Base-by-base conservation (phyloP, 352 stramenopile species). In the Phytophthora fragariae region DNA sequence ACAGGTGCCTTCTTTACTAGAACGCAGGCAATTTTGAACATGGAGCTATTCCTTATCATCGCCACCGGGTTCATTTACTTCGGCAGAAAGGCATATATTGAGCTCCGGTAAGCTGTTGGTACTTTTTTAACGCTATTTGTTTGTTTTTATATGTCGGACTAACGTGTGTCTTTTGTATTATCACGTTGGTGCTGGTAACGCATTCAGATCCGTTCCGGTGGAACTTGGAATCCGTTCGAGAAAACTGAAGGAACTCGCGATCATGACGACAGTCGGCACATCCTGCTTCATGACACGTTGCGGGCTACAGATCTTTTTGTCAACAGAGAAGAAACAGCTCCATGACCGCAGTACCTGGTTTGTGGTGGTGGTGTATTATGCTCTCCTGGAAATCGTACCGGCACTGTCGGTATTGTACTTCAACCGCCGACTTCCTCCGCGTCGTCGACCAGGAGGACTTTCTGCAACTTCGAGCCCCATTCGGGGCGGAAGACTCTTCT, bases 261-360 rank as follows among this genome's bases (percentile, higher is more conserved):
- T 88, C 49, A 95, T 97, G 82, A 95, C 88, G 29, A 89, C 80
- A 1, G 82, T 96, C n/a, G 92, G 90, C 53, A 92, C 85, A 21
- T 93, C 89, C 21, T 96, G 89, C 68, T 97, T 97, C 55, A 86
- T 94, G 70, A 78, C 77, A 27, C 85, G 90, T 47, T 96, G 85
- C 27, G 72, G 62, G 0, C 49, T 97, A 21, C 84, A 96, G 62
- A 86, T 97, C 60, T 77, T 86, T 35, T 68, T 97, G 11, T 87
- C 90, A 1, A 90, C 83, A 7, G 81, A 95, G 54, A 81, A 85
- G 62, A 75, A 81, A 17, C 90, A 97, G 57, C 83, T 97, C 8
- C 85, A 93, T 59, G 84, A 94, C 68, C 73, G 77, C 44, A 85
- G 80, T 64, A 94, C 86, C 53, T 97, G 89, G 89, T 76, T 95